These are phyloP conservation scores for Geotrichum citri-aurantii DNA, from an alignment of 1,139 yeast genomes.

Conservation along the genomic window DNA sequence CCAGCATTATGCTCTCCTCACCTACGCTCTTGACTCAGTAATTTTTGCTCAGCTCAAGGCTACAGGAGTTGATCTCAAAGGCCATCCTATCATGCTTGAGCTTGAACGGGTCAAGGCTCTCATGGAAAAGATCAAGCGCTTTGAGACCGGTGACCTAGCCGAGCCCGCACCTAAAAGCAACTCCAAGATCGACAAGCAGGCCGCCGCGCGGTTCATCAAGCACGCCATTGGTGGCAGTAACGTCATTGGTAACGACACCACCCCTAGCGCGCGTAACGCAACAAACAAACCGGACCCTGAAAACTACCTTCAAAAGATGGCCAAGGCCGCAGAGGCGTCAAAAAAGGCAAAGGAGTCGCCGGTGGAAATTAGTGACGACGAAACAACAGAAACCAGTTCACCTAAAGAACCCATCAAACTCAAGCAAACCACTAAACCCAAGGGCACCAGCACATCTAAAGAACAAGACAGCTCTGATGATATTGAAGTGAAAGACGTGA, in stretches of 20 bases:
- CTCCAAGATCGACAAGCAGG: conserved; percentile 32
- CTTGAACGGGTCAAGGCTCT: conserved; percentile 62
- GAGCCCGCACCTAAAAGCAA: background rate
- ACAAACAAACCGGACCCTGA: conserved; percentile 13
- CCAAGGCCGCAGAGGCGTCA: conserved; percentile 1
- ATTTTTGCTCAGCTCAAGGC: conserved; percentile 55
- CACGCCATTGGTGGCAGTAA: conserved; percentile 40
- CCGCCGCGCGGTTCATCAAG: conserved; percentile 43
- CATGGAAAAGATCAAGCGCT: conserved; percentile 47
- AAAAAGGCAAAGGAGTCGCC: conserved; percentile 2
- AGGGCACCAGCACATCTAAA: background rate
- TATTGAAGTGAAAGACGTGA: background rate
- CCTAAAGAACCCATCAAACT: background rate
- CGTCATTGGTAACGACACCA: background rate
- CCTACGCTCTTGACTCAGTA: conserved; percentile 40
- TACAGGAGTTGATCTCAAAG: conserved; percentile 51
- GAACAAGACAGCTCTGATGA: background rate
- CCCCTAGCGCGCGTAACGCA: conserved; percentile 1
- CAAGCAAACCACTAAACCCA: background rate
- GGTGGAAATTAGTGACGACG: conserved; percentile 1
- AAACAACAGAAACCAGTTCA: background rate
- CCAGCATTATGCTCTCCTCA: conserved; percentile 34
- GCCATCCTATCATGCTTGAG: conserved; percentile 65
- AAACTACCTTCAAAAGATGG: conserved; percentile 17
- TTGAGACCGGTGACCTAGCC: conserved; percentile 15